phyloP scores from a whole-genome alignment of 371 early-diverging fungal genomes.

The Syncephalis fuscata region DNA sequence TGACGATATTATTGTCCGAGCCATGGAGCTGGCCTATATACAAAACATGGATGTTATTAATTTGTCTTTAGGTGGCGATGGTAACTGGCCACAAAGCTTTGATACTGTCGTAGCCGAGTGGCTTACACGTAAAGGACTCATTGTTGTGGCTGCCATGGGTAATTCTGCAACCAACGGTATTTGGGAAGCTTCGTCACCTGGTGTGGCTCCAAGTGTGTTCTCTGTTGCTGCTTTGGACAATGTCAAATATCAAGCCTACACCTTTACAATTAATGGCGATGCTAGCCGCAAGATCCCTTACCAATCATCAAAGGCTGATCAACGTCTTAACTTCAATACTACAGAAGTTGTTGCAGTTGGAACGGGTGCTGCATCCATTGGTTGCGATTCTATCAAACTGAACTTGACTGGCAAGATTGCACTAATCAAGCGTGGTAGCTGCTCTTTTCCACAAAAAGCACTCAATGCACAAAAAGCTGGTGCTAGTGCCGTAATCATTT shows the following conservation, averaged over 20 bases:
- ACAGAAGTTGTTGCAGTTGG: background rate
- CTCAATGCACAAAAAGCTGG: slow-evolving; percentile 33
- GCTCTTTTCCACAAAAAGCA: slow-evolving; percentile 26
- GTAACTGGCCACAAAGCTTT: slow-evolving; percentile 23
- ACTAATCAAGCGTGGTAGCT: slow-evolving; percentile 36
- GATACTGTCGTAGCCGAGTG: slow-evolving; percentile 20
- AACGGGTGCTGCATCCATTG: slow-evolving; percentile 13
- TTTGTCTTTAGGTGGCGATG: slow-evolving; percentile 46
- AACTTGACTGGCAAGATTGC: slow-evolving; percentile 28
- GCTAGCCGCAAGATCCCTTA: slow-evolving; percentile 2
- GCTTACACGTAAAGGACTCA: slow-evolving; percentile 17
- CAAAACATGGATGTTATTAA: slow-evolving; percentile 46
- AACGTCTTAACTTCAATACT: background rate
- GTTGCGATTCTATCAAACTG: slow-evolving; percentile 17
- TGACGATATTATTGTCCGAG: slow-evolving; percentile 41
- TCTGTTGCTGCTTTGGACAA: slow-evolving; percentile 61
- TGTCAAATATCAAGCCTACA: slow-evolving; percentile 10
- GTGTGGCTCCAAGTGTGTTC: slow-evolving; percentile 32
- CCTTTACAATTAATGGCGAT: slow-evolving; percentile 5
- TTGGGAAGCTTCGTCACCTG: slow-evolving; percentile 37
- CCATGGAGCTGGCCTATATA: slow-evolving; percentile 31
- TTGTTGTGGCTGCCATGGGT: slow-evolving; percentile 39
- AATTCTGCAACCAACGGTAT: slow-evolving; percentile 53
- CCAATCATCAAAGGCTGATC: slow-evolving; percentile 2
- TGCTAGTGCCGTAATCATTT: slow-evolving; percentile 35